Evolutionary conservation across 2,329 filamentous ascomycete genomes (phyloP).

Genomic region (Cytospora paraplurivora): DNA sequence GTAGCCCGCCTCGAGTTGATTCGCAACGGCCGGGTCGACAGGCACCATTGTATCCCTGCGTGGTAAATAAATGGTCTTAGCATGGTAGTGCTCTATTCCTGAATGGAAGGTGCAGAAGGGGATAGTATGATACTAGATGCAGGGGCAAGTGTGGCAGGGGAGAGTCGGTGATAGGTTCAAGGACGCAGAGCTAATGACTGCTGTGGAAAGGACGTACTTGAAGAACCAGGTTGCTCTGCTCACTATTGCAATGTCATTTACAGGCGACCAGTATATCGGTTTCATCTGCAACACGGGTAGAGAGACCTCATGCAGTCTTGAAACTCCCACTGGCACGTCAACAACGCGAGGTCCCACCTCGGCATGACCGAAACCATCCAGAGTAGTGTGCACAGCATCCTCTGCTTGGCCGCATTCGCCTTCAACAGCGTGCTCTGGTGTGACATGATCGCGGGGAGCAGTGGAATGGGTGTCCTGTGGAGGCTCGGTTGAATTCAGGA

Average conservation of each 20-base stretch:
- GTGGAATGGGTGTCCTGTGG: background rate
- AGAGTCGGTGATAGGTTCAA: background rate
- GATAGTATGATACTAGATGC: background rate
- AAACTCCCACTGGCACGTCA: constrained; percentile 82
- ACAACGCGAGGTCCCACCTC: constrained; percentile 33
- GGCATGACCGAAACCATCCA: background rate
- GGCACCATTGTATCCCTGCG: constrained; percentile 82
- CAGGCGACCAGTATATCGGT: constrained; percentile 95
- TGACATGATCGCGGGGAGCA: background rate
- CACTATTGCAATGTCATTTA: constrained; percentile 84
- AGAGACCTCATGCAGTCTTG: constrained; percentile 85
- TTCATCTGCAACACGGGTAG: constrained; percentile 85
- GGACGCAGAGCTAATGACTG: background rate
- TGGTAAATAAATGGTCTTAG: constrained; percentile 8
- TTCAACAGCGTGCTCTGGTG: background rate
- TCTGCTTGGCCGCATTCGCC: background rate
- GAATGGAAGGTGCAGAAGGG: background rate
- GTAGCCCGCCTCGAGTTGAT: constrained; percentile 91
- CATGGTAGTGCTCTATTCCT: background rate
- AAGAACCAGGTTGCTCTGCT: constrained; percentile 96
- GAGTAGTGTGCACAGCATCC: background rate
- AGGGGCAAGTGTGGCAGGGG: background rate
- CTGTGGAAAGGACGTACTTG: constrained; percentile 48
- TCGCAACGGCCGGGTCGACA: constrained; percentile 81
- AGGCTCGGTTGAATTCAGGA: background rate